A percentile compares a stretch with the other conserved stretches of the same genome.
phyloP scores from a whole-genome alignment of 2,329 filamentous ascomycete genomes.

The Alternaria rosae region DNA sequence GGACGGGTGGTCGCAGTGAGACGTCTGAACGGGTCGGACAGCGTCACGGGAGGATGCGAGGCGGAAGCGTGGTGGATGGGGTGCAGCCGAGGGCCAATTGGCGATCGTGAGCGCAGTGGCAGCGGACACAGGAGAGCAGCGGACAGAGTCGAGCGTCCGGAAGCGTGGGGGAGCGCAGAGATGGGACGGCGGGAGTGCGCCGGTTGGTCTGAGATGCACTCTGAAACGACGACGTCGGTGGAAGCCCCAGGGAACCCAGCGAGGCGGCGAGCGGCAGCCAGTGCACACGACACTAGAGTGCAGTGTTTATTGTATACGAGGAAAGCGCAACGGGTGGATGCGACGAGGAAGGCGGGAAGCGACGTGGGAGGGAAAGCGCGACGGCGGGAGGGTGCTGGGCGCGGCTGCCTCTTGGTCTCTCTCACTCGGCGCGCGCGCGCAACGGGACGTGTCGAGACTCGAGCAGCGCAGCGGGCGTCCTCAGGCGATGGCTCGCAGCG shows the following conservation, averaged over 20 bases:
- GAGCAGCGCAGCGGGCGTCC: background rate
- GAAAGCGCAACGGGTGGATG: slow-evolving; percentile 15
- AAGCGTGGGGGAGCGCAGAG: slow-evolving; percentile 28
- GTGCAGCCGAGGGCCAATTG: slow-evolving; percentile 24
- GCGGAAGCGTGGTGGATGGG: slow-evolving; percentile 14
- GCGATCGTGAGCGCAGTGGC: slow-evolving; percentile 9
- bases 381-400: slow-evolving; percentile 12
- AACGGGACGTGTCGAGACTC: background rate
- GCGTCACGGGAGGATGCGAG: slow-evolving; percentile 3
- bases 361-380: slow-evolving; percentile 15
- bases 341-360: slow-evolving; percentile 15
- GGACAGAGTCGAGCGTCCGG: slow-evolving; percentile 16
- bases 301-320: slow-evolving; percentile 14
- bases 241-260: slow-evolving; percentile 19
- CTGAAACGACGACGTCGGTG: slow-evolving; percentile 44
- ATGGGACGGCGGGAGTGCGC: slow-evolving; percentile 25
- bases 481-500: background rate
- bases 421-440: background rate
- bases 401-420: slow-evolving; percentile 11
- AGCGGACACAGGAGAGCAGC: slow-evolving; percentile 16
- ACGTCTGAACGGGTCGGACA: slow-evolving; percentile 12
- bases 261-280: slow-evolving; percentile 10
- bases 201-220: slow-evolving; percentile 36
- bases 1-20: slow-evolving; percentile 11
- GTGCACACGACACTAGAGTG: slow-evolving; percentile 6